Percentiles rank a stretch among this genome's conserved stretches.
Evolutionary conservation across 1,284 basidiomycete species (phyloP).

Genomic region (Pyrrhoderma lamaoense): DNA sequence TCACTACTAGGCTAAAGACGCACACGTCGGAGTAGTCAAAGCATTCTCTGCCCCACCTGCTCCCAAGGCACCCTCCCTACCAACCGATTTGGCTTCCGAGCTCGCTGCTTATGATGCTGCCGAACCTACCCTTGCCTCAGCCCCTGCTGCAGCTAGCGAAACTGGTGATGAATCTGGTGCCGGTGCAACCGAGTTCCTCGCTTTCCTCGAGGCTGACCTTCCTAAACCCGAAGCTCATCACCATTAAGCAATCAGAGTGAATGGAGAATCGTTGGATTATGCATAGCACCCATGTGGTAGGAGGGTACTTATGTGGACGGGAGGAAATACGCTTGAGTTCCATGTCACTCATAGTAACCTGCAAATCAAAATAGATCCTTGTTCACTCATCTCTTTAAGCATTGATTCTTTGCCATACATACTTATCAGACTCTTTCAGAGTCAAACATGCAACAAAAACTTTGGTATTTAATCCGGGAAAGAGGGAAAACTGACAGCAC

Average conservation of each 20-base stretch:
- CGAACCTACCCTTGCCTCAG: constrained; percentile 53
- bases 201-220: constrained; percentile 51
- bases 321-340: too few relatives aligned
- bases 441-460: too few relatives aligned
- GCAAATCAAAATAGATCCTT: too few relatives aligned
- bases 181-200: constrained; percentile 53
- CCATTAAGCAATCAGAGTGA: constrained; percentile 21
- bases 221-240: constrained; percentile 51
- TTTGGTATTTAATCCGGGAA: too few relatives aligned
- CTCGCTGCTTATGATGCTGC: constrained; percentile 73
- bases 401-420: too few relatives aligned
- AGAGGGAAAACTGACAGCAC: too few relatives aligned
- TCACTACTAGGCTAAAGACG: constrained; percentile 62
- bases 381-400: too few relatives aligned
- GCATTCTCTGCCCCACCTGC: constrained; percentile 58
- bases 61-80: constrained; percentile 65
- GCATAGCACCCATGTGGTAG: too few relatives aligned
- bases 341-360: too few relatives aligned
- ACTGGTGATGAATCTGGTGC: constrained; percentile 33
- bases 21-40: constrained; percentile 77
- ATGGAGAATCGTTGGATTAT: too few relatives aligned
- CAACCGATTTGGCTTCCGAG: constrained; percentile 75
- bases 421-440: too few relatives aligned
- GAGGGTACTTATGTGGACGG: too few relatives aligned
- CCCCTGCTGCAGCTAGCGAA: constrained; percentile 24